Percentiles rank a stretch among this genome's conserved stretches.
Evolutionary conservation across 2,329 filamentous ascomycete species (phyloP).

Genomic region (Lachnellula cervina): DNA sequence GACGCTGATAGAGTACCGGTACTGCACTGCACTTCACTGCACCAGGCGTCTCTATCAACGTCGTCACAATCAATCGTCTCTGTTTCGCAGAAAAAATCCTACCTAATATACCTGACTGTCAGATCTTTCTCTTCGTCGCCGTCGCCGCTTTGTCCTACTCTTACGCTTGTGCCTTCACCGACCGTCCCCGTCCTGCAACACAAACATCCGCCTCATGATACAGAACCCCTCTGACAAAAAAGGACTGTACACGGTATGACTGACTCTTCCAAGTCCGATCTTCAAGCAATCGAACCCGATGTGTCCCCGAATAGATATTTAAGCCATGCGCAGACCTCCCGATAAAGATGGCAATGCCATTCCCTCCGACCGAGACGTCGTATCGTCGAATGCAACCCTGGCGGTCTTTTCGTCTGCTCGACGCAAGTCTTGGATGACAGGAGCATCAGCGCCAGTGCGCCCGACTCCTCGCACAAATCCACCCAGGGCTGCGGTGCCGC

Average conservation of each 20-base stretch:
- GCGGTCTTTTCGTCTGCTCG: conserved; percentile 29
- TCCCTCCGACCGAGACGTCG: conserved; percentile 28
- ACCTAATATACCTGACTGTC: neutral
- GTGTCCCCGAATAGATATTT: conserved; percentile 10
- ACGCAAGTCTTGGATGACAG: conserved; percentile 33
- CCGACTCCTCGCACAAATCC: conserved; percentile 26
- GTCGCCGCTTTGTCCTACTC: conserved; percentile 6
- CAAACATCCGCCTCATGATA: neutral
- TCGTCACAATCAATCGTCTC: neutral
- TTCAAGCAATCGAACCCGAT: conserved; percentile 11
- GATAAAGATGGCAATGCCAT: conserved; percentile 25
- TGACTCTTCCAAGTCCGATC: conserved; percentile 8
- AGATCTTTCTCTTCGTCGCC: neutral
- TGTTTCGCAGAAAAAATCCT: neutral
- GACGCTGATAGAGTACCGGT: no score
- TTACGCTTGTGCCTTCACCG: neutral
- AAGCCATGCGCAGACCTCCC: conserved; percentile 30
- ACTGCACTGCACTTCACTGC: no score
- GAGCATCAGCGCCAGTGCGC: conserved; percentile 20
- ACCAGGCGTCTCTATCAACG: no score
- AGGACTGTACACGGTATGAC: neutral
- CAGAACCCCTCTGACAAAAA: neutral
- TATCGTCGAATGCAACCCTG: conserved; percentile 32
- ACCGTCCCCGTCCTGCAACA: neutral
- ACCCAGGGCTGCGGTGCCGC: conserved; percentile 13